Percentiles rank a stretch among this genome's conserved stretches.
Conservation (phyloP, 208 protist species). For the Naegleria fowleri region DNA sequence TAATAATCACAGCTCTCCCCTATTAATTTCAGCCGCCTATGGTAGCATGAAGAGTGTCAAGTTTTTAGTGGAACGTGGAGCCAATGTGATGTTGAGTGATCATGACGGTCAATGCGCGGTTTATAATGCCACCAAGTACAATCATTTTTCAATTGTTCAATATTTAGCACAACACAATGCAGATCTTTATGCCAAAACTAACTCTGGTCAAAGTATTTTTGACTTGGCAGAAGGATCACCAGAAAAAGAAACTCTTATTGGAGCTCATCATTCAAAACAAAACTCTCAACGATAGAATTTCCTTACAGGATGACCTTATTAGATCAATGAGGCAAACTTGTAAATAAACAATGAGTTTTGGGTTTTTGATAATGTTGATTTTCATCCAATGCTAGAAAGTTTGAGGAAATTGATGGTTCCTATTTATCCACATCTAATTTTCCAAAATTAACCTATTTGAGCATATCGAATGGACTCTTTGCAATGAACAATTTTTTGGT, state of each 20-base stretch:
- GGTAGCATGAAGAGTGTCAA: background rate
- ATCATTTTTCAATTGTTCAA: background rate
- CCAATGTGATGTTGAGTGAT: background rate
- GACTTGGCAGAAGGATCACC: background rate
- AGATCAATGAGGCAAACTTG: background rate
- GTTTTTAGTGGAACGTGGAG: background rate
- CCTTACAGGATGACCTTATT: background rate
- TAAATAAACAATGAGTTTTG: no score
- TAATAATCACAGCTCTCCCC: background rate
- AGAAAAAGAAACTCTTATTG: background rate
- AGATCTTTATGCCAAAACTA: background rate
- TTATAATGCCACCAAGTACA: background rate
- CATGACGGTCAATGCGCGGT: background rate
- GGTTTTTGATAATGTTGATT: no score
- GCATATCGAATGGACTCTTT: background rate
- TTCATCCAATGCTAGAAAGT: background rate
- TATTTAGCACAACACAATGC: slow-evolving; percentile 2
- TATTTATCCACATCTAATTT: background rate
- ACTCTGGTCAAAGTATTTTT: background rate
- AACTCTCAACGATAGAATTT: background rate
- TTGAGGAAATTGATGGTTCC: background rate
- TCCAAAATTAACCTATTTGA: background rate
- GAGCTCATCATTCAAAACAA: background rate
- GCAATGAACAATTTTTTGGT: background rate
- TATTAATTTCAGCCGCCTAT: background rate